A percentile compares a stretch with the other conserved stretches of the same genome.
Conservation (phyloP, 2,329 filamentous ascomycete species). For the Ophiosphaerella herpotricha region DNA sequence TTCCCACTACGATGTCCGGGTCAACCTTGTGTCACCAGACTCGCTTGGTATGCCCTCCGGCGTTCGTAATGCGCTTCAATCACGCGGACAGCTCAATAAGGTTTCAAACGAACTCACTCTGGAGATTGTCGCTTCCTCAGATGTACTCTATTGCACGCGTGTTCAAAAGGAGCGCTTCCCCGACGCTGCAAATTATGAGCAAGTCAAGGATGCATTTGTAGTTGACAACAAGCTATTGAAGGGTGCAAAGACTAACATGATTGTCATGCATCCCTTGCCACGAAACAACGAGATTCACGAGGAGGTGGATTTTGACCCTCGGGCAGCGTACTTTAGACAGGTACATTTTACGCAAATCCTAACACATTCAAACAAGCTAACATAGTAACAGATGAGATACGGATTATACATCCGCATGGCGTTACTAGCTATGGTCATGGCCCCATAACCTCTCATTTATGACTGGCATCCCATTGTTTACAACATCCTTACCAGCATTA, state of each 20-base stretch:
- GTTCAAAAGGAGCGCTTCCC: slow-evolving; percentile 96
- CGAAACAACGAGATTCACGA: slow-evolving; percentile 91
- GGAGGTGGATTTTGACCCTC: slow-evolving; percentile 96
- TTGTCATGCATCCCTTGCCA: slow-evolving; percentile 94
- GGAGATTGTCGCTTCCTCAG: slow-evolving; percentile 82
- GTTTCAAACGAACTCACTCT: slow-evolving; percentile 81
- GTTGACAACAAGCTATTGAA: slow-evolving; percentile 90
- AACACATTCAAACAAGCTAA: slow-evolving; percentile 46
- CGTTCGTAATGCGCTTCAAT: slow-evolving; percentile 72
- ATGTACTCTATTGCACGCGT: slow-evolving; percentile 95
- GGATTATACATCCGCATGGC: slow-evolving; percentile 98
- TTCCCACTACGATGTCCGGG: slow-evolving; percentile 90
- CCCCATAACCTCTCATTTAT: slow-evolving; percentile 41
- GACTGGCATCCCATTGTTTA: not conserved
- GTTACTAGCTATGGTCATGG: slow-evolving; percentile 90
- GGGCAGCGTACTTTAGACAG: slow-evolving; percentile 98
- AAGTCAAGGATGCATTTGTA: slow-evolving; percentile 84
- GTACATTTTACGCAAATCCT: slow-evolving; percentile 59
- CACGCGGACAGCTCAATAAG: slow-evolving; percentile 74
- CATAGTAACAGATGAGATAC: slow-evolving; percentile 79
- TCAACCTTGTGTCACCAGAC: slow-evolving; percentile 88
- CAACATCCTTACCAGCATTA: slow-evolving; percentile 10
- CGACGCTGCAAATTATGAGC: slow-evolving; percentile 79
- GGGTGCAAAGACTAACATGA: slow-evolving; percentile 88
- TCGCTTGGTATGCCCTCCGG: slow-evolving; percentile 76